Base-by-base conservation (phyloP, 108 stramenopile genomes). In the Cyclotella cryptica region DNA sequence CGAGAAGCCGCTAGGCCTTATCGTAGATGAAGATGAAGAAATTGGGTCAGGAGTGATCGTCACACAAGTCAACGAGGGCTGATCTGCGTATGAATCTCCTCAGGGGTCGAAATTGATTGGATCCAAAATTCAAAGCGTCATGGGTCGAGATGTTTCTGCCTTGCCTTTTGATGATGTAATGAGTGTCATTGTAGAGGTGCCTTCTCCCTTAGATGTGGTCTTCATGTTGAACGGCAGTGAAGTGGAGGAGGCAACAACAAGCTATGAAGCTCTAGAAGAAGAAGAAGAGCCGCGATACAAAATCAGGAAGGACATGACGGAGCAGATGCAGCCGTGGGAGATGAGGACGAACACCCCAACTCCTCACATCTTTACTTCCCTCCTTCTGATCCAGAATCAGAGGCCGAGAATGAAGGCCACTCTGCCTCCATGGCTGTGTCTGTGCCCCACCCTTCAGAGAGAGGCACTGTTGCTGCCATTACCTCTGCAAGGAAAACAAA, bases 1-100 rank as follows among this genome's bases (percentile, higher is more conserved):
- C 14, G 71, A 75, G 49, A 94, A 94, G 57, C 93, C 93, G 55
- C 77, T 94, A 13, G 93, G 93, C 15, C 77, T 94, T 39, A 84
- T 94, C 41, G 77, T 94, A 22, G 93, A 94, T 69, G 93, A 91
- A 79, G 74, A 87, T 30, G 86, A 87, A 49, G 88, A 90, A 66
- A 75, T 79, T 17, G 69, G 52, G 21, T 27, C 69, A 21, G 51
- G 93, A 41, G 93, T 91, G n/a, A 79, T 82, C 19, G 89, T 94
- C 0, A 45, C 74, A 51, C 81, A 84, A 63, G 65, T 94, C 3
- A 79, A 84, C 18, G 90, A 90, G 30, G 88, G 72, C 8, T 91
- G 93, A 57, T 89, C 89, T 0, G 90, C 93, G 5, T 69, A 62
- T 30, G 44, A 46, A 5, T 80, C 77, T 12, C 72, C 80, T 10